A percentile compares a stretch with the other conserved stretches of the same genome.
These are phyloP conservation scores for Pythium aphanidermatum DNA, from an alignment of 352 stramenopile species.

Conservation along the genomic window DNA sequence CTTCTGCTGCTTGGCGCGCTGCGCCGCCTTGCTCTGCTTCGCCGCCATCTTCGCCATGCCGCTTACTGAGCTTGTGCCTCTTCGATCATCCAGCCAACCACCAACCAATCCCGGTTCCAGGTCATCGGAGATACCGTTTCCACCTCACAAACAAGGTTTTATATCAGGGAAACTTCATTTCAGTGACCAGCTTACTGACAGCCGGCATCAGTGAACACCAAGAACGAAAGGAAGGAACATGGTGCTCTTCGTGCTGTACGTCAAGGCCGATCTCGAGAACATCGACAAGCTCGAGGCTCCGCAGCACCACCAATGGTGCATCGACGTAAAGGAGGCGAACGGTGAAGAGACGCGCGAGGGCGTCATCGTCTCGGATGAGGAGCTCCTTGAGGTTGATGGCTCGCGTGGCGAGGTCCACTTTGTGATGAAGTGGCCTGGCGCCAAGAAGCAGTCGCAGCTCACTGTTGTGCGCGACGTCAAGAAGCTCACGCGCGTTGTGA, in stretches of 20 bases:
- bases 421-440: slow-evolving; percentile 79
- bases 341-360: slow-evolving; percentile 69
- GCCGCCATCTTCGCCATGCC: slow-evolving; percentile 15
- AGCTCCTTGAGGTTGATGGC: slow-evolving; percentile 63
- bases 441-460: slow-evolving; percentile 74
- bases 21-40: slow-evolving; percentile 8
- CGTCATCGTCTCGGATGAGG: slow-evolving; percentile 80
- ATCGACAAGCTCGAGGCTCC: slow-evolving; percentile 67
- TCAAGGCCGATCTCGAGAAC: slow-evolving; percentile 87
- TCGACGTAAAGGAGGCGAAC: slow-evolving; percentile 79
- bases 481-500: slow-evolving; percentile 66
- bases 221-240: slow-evolving; percentile 23
- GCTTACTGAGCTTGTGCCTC: slow-evolving; percentile 11
- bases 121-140: slow-evolving; percentile 12
- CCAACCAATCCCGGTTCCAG: too few species aligned
- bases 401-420: slow-evolving; percentile 76
- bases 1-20: neutral
- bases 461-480: slow-evolving; percentile 84
- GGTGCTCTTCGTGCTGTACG: slow-evolving; percentile 83
- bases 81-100: slow-evolving; percentile 27
- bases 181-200: too few species aligned
- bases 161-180: neutral
- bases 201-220: too few species aligned
- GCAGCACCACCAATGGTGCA: slow-evolving; percentile 67
- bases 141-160: slow-evolving; percentile 15